Evolutionary conservation across 2,329 filamentous ascomycete genomes (phyloP), one percentile per base, ranked within the genome.

Genomic region (Byssothecium circinans): DNA sequence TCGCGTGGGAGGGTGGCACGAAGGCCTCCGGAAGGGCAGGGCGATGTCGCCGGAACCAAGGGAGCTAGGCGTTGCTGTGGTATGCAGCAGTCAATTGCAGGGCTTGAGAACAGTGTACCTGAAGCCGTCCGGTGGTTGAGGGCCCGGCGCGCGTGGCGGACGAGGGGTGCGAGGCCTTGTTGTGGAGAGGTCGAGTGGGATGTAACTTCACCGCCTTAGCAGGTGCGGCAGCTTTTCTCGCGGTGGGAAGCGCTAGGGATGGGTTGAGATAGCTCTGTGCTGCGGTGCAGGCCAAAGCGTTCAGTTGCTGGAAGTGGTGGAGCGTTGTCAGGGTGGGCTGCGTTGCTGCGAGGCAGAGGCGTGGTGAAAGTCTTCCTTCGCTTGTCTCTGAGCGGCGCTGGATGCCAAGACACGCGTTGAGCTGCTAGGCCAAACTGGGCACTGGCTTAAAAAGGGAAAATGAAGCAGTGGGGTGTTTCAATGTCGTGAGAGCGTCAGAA

Each of bases 161-260:
- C 52, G 60, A 54, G 60, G 50, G 55, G 56, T 58, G 53, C 12
- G 36, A 39, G 58, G 63, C 61, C 64, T 67, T 69, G 67, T 65
- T 65, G 60, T 66, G 60, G 58, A 64, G 54, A 58, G 64, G 56
- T 66, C 53, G 62, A 64, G 64, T 62, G 60, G 66, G 60, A 63
- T 67, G 62, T 58, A 58, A 68, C 58, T 69, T 72, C 69, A 72
- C 68, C 67, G 69, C 68, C 65, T 65, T 61, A 57, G 54, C 54
- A 41, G 56, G 58, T 43, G 45, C 49, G 45, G 54, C 51, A 50
- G 49, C 38, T 42, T 36, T 50, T 52, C 43, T 53, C 39, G 56
- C 49, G 49, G 51, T 36, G 46, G 40, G 49, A 41, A 53, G 45
- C 50, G 56, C 51, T 43, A 54, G 51, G 46, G 53, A 46, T 47